Evolutionary conservation across 495 filamentous ascomycete genomes (phyloP).

Genomic region (Penicillium steckii): DNA sequence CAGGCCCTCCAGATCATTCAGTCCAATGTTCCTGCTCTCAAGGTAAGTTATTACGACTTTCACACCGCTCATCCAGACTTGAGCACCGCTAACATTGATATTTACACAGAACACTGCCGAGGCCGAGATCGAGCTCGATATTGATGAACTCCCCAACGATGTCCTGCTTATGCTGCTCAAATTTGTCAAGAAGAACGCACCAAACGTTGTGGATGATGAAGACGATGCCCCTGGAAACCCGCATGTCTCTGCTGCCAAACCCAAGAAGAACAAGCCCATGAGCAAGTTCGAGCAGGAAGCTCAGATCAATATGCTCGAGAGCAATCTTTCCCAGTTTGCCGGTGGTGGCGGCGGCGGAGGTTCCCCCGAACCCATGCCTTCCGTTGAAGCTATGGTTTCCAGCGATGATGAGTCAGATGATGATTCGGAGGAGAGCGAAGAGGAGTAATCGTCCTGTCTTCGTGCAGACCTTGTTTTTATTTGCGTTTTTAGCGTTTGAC

Average conservation of each 20-base stretch:
- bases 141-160: constrained; percentile 74
- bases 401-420: constrained; percentile 53
- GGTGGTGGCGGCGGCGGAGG: constrained; percentile 36
- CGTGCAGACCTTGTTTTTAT: not conserved
- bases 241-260: constrained; percentile 54
- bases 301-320: constrained; percentile 76
- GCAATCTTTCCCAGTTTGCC: constrained; percentile 49
- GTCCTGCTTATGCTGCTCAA: constrained; percentile 74
- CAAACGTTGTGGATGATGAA: constrained; percentile 51
- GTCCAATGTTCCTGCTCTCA: constrained; percentile 75
- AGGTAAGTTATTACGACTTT: constrained; percentile 40
- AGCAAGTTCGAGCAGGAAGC: constrained; percentile 89
- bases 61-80: not conserved
- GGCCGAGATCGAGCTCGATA: constrained; percentile 87
- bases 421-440: constrained; percentile 53
- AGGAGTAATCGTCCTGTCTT: constrained; percentile 37
- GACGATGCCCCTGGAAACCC: constrained; percentile 42
- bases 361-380: constrained; percentile 43
- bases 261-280: constrained; percentile 99
- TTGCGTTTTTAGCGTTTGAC: not conserved
- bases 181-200: constrained; percentile 68
- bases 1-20: constrained; percentile 88
- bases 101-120: constrained; percentile 31
- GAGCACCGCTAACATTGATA: not conserved
- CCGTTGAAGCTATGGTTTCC: constrained; percentile 47